Percentiles rank a stretch among this genome's conserved stretches.
phyloP scores from a whole-genome alignment of 2,329 filamentous ascomycete genomes.

The Cytospora chrysosperma region DNA sequence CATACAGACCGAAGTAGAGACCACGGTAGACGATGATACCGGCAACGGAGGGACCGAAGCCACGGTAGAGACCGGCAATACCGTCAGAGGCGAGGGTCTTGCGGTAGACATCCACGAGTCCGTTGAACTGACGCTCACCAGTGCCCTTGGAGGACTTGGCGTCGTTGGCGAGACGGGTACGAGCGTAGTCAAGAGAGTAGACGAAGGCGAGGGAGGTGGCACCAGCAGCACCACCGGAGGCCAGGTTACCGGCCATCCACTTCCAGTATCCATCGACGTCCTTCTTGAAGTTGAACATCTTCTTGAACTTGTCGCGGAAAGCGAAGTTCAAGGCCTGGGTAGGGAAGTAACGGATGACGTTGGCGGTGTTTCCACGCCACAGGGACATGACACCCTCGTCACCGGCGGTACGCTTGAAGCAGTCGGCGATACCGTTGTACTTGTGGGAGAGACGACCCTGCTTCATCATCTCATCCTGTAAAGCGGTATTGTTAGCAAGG shows the following conservation, averaged over 20 bases:
- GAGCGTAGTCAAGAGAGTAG: conserved; percentile 99
- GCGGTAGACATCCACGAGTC: conserved; percentile 98
- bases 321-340: conserved; percentile 99
- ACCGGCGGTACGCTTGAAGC: conserved; percentile 88
- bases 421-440: conserved; percentile 91
- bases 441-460: conserved; percentile 95
- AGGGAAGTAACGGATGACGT: conserved; percentile 99
- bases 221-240: conserved; percentile 99
- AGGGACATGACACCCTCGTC: conserved; percentile 92
- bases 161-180: conserved; percentile 99
- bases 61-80: conserved; percentile 99
- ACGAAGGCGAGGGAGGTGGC: conserved; percentile 99
- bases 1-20: conserved; percentile 99
- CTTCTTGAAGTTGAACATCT: conserved; percentile 99
- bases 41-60: conserved; percentile 98
- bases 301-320: conserved; percentile 99
- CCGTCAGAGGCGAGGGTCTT: conserved; percentile 99
- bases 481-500: conserved; percentile 33
- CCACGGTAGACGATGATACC: conserved; percentile 99
- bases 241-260: conserved; percentile 99
- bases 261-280: conserved; percentile 95
- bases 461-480: conserved; percentile 99
- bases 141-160: conserved; percentile 96
- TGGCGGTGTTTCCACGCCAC: conserved; percentile 99
- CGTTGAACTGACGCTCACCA: conserved; percentile 99